Conservation (phyloP, 2,329 filamentous ascomycete species). For the Alternaria viburni region DNA sequence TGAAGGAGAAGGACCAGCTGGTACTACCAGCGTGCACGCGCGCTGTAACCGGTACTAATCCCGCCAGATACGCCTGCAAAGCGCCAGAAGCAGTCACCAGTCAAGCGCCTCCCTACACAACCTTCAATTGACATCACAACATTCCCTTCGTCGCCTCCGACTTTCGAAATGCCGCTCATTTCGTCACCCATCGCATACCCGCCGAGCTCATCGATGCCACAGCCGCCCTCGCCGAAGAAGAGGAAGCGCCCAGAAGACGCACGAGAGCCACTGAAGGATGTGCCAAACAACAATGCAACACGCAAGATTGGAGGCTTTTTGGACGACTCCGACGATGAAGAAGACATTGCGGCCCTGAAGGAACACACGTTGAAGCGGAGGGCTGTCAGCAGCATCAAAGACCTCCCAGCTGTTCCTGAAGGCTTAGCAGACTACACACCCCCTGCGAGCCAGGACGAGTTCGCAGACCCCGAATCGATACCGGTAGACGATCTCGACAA, state of each 20-base stretch:
- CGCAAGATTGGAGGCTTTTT: conserved; percentile 46
- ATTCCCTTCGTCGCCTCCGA: conserved; percentile 55
- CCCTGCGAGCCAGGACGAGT: conserved; percentile 43
- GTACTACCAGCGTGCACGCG: conserved; percentile 28
- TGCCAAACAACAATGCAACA: conserved; percentile 41
- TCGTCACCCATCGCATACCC: conserved; percentile 67
- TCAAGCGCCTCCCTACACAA: conserved; percentile 14
- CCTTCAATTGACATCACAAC: conserved; percentile 16
- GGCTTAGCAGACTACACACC: conserved; percentile 38
- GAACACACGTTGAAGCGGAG: conserved; percentile 48
- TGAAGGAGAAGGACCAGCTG: conserved; percentile 52
- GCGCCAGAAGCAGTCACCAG: conserved; percentile 14
- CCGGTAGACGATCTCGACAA: conserved; percentile 38
- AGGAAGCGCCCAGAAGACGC: conserved; percentile 41
- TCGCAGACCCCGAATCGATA: conserved; percentile 36
- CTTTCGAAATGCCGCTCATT: conserved; percentile 64
- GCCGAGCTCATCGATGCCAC: conserved; percentile 54
- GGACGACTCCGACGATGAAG: conserved; percentile 52
- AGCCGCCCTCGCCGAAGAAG: conserved; percentile 47
- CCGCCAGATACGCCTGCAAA: conserved; percentile 43
- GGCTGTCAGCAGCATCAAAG: conserved; percentile 36
- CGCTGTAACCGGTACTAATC: conserved; percentile 26
- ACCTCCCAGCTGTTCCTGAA: conserved; percentile 33
- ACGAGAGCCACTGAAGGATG: conserved; percentile 43
- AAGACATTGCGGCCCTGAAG: conserved; percentile 46